Evolutionary conservation across 768 basidiomycete genomes (phyloP), one percentile per base, ranked within the genome.

Genomic region (Kwoniella sp.): DNA sequence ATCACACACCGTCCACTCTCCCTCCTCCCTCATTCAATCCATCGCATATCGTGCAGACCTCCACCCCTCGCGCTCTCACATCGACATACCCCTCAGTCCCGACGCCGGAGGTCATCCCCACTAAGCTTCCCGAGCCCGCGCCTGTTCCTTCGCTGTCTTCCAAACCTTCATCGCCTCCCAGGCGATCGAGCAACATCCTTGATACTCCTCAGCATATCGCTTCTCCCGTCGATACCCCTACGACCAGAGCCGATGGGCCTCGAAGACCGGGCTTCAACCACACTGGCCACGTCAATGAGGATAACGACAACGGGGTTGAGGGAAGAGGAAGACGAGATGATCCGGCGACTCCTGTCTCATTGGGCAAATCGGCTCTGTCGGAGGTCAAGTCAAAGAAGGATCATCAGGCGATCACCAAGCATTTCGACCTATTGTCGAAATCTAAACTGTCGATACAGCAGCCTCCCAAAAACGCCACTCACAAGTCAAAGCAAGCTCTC

Each of bases 201-300:
- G 61, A 67, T 23, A 61, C 66, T 13, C 66, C 60, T 1, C 45
- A 58, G 11, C 37, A 66, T 26, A 58, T 73, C 20, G 62, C 63
- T 11, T 69, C 72, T 15, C 72, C 72, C 4, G 62, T 73, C 34
- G 69, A 73, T 45, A 72, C 73, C 1, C 73, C 74, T 29, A 23
- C 55, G 26, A 56, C 45, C 2, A 29, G 28, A 28, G 17, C 34
- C 1, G 11, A 17, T 53, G 11, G 20, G 20, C 41, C 41, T 45
- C 41, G 41, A 11, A 45, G 41, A 45, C 41, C 41, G 41, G 20
- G 41, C 20, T 45, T 52, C 60, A 25, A 30, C 63, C n/a, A 15
- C 12, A 13, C 31, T 54, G 23, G 48, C 65, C 26, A 48, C n/a
- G 20, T 22, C 26, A 29, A 23, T 20, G 25, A 13, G 22, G 28